phyloP scores from a whole-genome alignment of 169 alveolate species.

The Eimeria acervulina region DNA sequence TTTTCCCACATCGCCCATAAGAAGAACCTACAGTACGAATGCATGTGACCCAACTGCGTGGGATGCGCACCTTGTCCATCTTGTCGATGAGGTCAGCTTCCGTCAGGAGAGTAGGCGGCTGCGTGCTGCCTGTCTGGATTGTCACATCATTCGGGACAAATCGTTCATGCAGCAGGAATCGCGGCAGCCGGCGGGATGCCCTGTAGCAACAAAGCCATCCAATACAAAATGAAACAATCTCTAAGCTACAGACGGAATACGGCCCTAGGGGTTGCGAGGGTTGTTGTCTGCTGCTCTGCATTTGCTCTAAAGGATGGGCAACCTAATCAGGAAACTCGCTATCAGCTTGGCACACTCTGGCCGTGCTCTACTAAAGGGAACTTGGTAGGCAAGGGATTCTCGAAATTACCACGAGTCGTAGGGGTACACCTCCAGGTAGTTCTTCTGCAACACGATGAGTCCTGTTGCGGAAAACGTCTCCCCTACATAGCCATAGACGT shows the following conservation, averaged over 20 bases:
- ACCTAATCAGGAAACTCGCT: neutral
- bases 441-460: constrained; percentile 89
- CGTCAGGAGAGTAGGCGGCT: constrained; percentile 96
- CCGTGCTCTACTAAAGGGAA: neutral
- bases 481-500: constrained; percentile 81
- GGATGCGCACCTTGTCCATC: constrained; percentile 94
- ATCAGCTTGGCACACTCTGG: neutral
- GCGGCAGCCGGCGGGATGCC: constrained; percentile 71
- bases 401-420: constrained; percentile 80
- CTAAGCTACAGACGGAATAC: neutral
- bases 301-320: neutral
- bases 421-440: constrained; percentile 91
- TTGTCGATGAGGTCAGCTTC: constrained; percentile 97
- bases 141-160: constrained; percentile 31
- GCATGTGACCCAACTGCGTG: neutral
- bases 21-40: too few species aligned
- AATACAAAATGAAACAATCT: neutral
- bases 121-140: constrained; percentile 92
- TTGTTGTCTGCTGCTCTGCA: neutral
- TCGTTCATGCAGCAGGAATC: constrained; percentile 76
- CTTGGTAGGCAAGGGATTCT: neutral
- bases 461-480: constrained; percentile 94
- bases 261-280: neutral
- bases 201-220: constrained; percentile 2
- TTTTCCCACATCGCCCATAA: neutral